A percentile compares a stretch with the other conserved stretches of the same genome.
Conservation (phyloP, 2,329 filamentous ascomycete genomes). For the Monosporascus sp. region DNA sequence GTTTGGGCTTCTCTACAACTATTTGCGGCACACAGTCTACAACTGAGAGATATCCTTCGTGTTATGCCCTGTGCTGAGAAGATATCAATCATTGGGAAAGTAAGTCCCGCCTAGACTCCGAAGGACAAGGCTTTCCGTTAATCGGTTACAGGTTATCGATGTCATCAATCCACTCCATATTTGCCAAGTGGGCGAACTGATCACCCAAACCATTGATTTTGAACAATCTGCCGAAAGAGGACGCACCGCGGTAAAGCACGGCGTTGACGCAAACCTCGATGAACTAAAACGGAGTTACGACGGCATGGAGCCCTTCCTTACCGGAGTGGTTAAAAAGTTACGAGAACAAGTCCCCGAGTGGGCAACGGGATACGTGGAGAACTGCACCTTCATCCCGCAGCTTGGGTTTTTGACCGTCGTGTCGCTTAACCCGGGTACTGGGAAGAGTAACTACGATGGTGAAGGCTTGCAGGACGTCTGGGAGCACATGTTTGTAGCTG, state of each 20-base stretch:
- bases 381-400: slow-evolving; percentile 87
- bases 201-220: slow-evolving; percentile 75
- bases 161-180: slow-evolving; percentile 54
- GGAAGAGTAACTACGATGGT: slow-evolving; percentile 59
- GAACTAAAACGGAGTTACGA: slow-evolving; percentile 71
- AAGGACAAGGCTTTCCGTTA: not conserved
- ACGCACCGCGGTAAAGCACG: slow-evolving; percentile 66
- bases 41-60: slow-evolving; percentile 59
- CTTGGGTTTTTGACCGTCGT: slow-evolving; percentile 84
- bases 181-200: slow-evolving; percentile 57
- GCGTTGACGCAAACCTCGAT: slow-evolving; percentile 71
- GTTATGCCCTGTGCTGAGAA: slow-evolving; percentile 49
- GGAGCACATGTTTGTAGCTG: slow-evolving; percentile 72
- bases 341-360: slow-evolving; percentile 56
- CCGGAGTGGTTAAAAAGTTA: slow-evolving; percentile 60
- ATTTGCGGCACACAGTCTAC: slow-evolving; percentile 68
- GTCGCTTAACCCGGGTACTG: slow-evolving; percentile 52
- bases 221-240: slow-evolving; percentile 65
- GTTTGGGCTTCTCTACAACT: slow-evolving; percentile 67
- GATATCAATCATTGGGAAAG: slow-evolving; percentile 50
- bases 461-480: slow-evolving; percentile 55
- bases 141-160: slow-evolving; percentile 28
- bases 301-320: slow-evolving; percentile 69
- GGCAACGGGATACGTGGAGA: slow-evolving; percentile 49
- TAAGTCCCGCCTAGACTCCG: slow-evolving; percentile 19